Base-by-base conservation (phyloP, 768 basidiomycete genomes). In the Mycena latifolia region DNA sequence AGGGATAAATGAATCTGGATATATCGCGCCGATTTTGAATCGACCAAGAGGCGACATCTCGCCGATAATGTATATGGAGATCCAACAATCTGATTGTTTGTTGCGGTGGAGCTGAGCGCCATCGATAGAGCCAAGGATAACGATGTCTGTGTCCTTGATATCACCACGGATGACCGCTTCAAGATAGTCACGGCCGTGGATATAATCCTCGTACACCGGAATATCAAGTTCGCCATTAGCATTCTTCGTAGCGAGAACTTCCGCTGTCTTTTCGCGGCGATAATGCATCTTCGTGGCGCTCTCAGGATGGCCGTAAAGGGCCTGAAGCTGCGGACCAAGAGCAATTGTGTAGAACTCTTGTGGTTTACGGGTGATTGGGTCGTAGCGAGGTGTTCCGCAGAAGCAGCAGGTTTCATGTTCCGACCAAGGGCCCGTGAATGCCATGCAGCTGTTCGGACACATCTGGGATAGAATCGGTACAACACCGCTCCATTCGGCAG, bases 271-370 rank as follows among this genome's bases (percentile, higher is more conserved):
- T 1, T 66, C 41, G 0, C 54, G 12, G 3, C 77, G 70, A 63
- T 83, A 79, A 0, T 47, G 24, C 73, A 83, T 77, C 2, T 64
- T n/a, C 0, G 45, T 5, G 0, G 82, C 78, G 45, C 74, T 71
- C 18, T 73, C 63, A 4, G 56, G 65, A 3, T 56, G 67, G 0
- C 75, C 41, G n/a, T 71, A 73, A 2, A 80, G 51, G 0, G 81
- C 78, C 53, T 86, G 85, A 0, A 85, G 64, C 28, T 80, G 78
- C 0, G 82, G 82, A 1, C 83, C 82, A 12, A 85, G 25, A 0
- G 78, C 81, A 3, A 87, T 56, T 1, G 56, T 48, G 24, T 58
- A 46, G 22, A 77, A 78, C 2, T 75, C 33, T 6, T 37, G 52
- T 0, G 54, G 3, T 2, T 24, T 28, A 2, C 17, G 33, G 20